Conservation (phyloP, 805 yeast species). For the Candida odintsovae region DNA sequence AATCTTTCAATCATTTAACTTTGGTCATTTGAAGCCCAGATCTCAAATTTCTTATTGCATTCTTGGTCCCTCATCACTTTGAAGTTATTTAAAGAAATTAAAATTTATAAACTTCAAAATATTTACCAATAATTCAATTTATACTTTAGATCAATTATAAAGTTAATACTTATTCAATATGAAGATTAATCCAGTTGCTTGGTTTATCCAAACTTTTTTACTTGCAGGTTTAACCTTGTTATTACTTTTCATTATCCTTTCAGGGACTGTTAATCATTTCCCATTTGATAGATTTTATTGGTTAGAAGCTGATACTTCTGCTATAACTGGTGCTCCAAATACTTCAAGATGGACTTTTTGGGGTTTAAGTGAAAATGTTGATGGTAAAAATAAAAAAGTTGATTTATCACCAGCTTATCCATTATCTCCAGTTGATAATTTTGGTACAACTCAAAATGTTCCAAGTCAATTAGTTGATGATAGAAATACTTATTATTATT, state of each 20-base stretch:
- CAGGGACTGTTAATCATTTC: slow-evolving; percentile 53
- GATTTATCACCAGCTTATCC: slow-evolving; percentile 62
- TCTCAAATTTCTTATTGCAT: neutral
- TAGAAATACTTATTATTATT: slow-evolving; percentile 55
- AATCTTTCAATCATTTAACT: neutral
- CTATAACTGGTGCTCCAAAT: slow-evolving; percentile 41
- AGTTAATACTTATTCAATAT: neutral
- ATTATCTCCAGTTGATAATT: slow-evolving; percentile 70
- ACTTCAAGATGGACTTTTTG: slow-evolving; percentile 77
- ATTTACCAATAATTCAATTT: neutral
- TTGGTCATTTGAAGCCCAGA: neutral
- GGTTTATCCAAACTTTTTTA: slow-evolving; percentile 11
- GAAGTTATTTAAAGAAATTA: neutral
- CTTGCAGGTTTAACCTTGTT: slow-evolving; percentile 35
- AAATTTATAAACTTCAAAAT: neutral
- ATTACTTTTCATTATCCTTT: slow-evolving; percentile 52
- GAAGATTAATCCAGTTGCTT: slow-evolving; percentile 8
- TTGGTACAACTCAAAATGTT: slow-evolving; percentile 44
- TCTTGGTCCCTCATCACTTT: neutral
- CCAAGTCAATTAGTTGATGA: slow-evolving; percentile 48
- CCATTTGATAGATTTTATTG: slow-evolving; percentile 67
- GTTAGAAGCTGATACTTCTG: slow-evolving; percentile 63
- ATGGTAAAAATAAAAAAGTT: slow-evolving; percentile 29
- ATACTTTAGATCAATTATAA: no score
- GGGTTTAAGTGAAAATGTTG: slow-evolving; percentile 56